Conservation (phyloP, 2,329 filamentous ascomycete genomes). For the Exophiala sp. region DNA sequence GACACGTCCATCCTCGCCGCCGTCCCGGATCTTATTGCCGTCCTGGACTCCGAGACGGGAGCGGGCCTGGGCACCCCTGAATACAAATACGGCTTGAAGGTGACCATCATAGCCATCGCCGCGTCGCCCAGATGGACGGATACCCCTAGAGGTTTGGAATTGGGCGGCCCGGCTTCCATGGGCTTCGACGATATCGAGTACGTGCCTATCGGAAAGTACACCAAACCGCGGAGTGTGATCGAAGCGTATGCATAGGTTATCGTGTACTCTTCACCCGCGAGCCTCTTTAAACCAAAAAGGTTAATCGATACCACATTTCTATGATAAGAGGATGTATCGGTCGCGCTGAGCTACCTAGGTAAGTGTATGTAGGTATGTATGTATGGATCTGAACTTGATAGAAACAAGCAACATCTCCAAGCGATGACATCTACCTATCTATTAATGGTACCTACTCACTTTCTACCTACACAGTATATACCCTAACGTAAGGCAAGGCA, state of each 20-base stretch:
- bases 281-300: too few species aligned
- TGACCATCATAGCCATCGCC: conserved; percentile 49
- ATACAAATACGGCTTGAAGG: conserved; percentile 46
- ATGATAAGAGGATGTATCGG: too few species aligned
- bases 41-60: conserved; percentile 53
- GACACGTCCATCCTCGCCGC: conserved; percentile 42
- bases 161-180: conserved; percentile 48
- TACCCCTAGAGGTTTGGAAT: conserved; percentile 45
- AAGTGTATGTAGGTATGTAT: too few species aligned
- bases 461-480: too few species aligned
- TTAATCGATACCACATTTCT: too few species aligned
- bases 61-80: conserved; percentile 54
- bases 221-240: conserved; percentile 30
- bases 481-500: too few species aligned
- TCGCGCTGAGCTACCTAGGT: too few species aligned
- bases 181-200: conserved; percentile 26
- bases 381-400: too few species aligned
- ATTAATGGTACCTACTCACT: too few species aligned
- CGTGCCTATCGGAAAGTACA: conserved; percentile 26
- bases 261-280: too few species aligned
- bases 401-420: too few species aligned
- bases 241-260: conserved; percentile 23
- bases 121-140: conserved; percentile 54
- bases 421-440: too few species aligned
- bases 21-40: conserved; percentile 53